Percentiles rank a stretch among this genome's conserved stretches.
phyloP scores from a whole-genome alignment of 179 eudicot species.

The Patellifolia procumbens region DNA sequence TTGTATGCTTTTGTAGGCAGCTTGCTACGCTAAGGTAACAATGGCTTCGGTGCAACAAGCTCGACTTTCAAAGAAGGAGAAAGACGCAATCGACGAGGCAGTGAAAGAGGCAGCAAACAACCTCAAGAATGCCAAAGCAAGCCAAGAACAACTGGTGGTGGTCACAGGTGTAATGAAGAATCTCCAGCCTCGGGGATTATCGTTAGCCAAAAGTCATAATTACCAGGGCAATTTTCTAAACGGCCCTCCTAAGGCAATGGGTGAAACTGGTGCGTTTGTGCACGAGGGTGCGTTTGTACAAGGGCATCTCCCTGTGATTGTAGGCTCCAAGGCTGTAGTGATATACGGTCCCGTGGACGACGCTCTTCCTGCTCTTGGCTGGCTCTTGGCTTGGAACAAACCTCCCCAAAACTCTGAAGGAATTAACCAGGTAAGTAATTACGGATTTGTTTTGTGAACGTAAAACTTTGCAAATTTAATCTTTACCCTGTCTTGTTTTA shows the following conservation, averaged over 20 bases:
- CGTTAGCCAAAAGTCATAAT: too few species aligned
- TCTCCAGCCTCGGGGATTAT: neutral
- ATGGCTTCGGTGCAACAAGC: too few species aligned
- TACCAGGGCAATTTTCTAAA: neutral
- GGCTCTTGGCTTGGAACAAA: slow-evolving; percentile 12
- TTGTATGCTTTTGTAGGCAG: too few species aligned
- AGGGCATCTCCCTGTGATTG: neutral
- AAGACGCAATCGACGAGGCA: neutral
- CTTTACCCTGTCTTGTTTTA: too few species aligned
- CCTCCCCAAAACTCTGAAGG: neutral
- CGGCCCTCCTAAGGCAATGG: neutral
- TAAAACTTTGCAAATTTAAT: too few species aligned
- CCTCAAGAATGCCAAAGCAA: neutral
- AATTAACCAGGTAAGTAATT: neutral
- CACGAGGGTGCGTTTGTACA: neutral
- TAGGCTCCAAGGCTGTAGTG: neutral
- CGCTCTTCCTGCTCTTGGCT: neutral
- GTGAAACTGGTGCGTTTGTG: neutral
- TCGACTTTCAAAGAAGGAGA: too few species aligned
- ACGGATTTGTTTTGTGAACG: too few species aligned
- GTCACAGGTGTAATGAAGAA: neutral
- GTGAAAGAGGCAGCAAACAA: neutral
- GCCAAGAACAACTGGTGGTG: neutral
- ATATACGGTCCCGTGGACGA: neutral
- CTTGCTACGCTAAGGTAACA: too few species aligned